Base-by-base conservation (phyloP, 2,329 filamentous ascomycete genomes). In the Aureobasidium melanogenum region DNA sequence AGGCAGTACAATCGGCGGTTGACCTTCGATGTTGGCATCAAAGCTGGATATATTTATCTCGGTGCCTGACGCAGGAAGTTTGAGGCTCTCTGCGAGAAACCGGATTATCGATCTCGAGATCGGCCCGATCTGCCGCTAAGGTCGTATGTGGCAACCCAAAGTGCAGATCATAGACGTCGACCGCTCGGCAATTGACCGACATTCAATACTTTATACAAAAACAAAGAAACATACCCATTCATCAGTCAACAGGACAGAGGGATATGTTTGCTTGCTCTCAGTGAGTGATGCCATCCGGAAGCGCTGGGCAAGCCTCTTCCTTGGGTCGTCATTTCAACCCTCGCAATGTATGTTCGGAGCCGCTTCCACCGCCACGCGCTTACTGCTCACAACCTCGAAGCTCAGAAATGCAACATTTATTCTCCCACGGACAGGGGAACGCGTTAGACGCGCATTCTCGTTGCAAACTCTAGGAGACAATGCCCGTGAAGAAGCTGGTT, bases 351-450 rank as follows among this genome's bases (percentile, higher is more conserved):
- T 41, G 56, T 39, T 59, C 28, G 9, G 2, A 22, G n/a, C 3
- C 15, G 14, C 43, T 24, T 30, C 44, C 22, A 3, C 14, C 44
- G 44, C 44, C 24, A 58, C 55, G 41, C 39, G 43, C 32, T 46
- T 57, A n/a, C 30, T 19, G 30, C 30, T 57, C 2, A 57, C 61
- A 28, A 57, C 14, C 7, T 3, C 22, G n/a, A 14, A 64, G 61
- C 58, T 64, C 7, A 58, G 62, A 38, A 63, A 63, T 52, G 89
- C 89, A 66, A 94, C 90, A 47, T 91, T 95, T 73, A 88, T 97
- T 67, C 82, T 96, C 60, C 91, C 93, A 8, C 80, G 82, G 63
- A 97, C 91, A 2, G 92, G 93, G 69, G 89, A 96, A 74, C 88
- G 91, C 65, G 83, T 91, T 50, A 88, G 86, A 69, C 88, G 88